A percentile compares a stretch with the other conserved stretches of the same genome.
These are phyloP conservation scores for Fragilaria radians DNA, from an alignment of 108 stramenopile species.

Conservation along the genomic window DNA sequence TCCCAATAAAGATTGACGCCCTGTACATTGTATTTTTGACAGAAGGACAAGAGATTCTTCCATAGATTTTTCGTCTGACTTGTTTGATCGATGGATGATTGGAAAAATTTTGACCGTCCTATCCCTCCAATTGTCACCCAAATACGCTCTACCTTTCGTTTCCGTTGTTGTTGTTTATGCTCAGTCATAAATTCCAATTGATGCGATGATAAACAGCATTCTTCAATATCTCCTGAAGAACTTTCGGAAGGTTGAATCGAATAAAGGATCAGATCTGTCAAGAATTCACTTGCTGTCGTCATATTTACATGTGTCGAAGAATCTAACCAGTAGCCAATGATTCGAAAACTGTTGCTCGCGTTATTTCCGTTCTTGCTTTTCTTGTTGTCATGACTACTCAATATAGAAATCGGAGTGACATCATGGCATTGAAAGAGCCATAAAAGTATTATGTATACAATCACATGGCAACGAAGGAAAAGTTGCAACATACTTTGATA, in stretches of 20 bases:
- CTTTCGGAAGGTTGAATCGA: conserved; percentile 34
- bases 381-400: too few species aligned
- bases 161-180: conserved; percentile 32
- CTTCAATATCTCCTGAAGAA: conserved; percentile 5
- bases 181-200: conserved; percentile 32
- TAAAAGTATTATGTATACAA: too few species aligned
- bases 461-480: too few species aligned
- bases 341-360: too few species aligned
- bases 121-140: conserved; percentile 37
- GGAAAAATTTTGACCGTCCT: conserved; percentile 11
- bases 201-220: conserved; percentile 45
- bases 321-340: conserved; percentile 66
- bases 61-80: too few species aligned
- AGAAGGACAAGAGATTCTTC: conserved; percentile 3
- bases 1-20: conserved; percentile 54
- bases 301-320: conserved; percentile 49
- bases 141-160: too few species aligned
- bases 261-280: conserved; percentile 68
- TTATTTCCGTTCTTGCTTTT: too few species aligned
- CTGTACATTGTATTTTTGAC: conserved; percentile 14
- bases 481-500: too few species aligned
- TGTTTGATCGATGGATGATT: conserved; percentile 1
- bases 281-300: conserved; percentile 23
- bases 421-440: too few species aligned
- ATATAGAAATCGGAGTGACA: too few species aligned